Evolutionary conservation across 2,329 filamentous ascomycete genomes (phyloP).

Genomic region (Phoma sp.): DNA sequence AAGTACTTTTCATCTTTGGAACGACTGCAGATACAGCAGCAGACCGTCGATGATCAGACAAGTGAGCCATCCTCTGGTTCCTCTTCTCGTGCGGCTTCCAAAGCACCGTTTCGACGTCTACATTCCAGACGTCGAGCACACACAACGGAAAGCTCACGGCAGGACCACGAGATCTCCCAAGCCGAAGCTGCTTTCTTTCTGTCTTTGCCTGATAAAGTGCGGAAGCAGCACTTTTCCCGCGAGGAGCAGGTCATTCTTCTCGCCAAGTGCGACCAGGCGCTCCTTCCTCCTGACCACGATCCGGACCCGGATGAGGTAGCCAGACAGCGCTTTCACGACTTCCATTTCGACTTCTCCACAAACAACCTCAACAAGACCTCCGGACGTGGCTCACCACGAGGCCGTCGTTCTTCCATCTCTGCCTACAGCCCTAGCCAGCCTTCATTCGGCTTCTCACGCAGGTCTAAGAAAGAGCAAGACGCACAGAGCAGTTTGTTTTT

Average conservation of each 20-base stretch:
- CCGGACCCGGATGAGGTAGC: slow-evolving; percentile 21
- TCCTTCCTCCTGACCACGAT: slow-evolving; percentile 18
- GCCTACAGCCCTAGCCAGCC: slow-evolving; percentile 28
- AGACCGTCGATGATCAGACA: slow-evolving; percentile 33
- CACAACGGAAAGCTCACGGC: slow-evolving; percentile 4
- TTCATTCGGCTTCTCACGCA: slow-evolving; percentile 17
- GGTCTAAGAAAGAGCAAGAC: slow-evolving; percentile 24
- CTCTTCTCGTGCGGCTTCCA: slow-evolving; percentile 33
- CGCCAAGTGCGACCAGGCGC: slow-evolving; percentile 28
- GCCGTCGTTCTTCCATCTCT: slow-evolving; percentile 25
- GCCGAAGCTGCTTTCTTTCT: slow-evolving; percentile 72
- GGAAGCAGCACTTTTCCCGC: slow-evolving; percentile 70
- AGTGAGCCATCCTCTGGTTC: slow-evolving; percentile 27
- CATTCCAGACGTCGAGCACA: slow-evolving; percentile 5
- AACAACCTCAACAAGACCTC: slow-evolving; percentile 8
- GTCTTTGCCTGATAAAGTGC: slow-evolving; percentile 74
- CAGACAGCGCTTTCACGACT: slow-evolving; percentile 41
- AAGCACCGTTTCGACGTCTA: slow-evolving; percentile 9
- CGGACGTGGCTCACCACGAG: slow-evolving; percentile 23
- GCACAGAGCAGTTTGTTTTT: slow-evolving; percentile 32
- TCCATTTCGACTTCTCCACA: slow-evolving; percentile 37
- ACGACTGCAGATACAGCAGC: slow-evolving; percentile 69
- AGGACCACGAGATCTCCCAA: slow-evolving; percentile 51
- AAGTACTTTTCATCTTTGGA: slow-evolving; percentile 79
- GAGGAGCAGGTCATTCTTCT: slow-evolving; percentile 73